Percentiles rank a stretch among this genome's conserved stretches.
These are phyloP conservation scores for Microbotryum violaceum DNA, from an alignment of 1,284 basidiomycete species.

Conservation along the genomic window DNA sequence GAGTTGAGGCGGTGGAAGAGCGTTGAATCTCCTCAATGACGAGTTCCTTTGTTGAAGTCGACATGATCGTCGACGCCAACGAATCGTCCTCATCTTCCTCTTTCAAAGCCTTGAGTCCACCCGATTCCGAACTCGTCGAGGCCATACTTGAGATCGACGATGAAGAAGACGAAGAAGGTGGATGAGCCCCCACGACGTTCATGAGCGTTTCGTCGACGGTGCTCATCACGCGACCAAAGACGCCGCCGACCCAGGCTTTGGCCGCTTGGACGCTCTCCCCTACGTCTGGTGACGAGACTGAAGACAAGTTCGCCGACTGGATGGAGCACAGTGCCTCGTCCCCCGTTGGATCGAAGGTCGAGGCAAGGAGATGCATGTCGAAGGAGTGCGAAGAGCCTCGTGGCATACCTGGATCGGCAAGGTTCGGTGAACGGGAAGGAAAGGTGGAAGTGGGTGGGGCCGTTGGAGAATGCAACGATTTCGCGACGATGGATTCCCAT, in stretches of 20 bases:
- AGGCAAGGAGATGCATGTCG: slow-evolving; percentile 23
- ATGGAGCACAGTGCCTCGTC: background rate
- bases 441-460: slow-evolving; percentile 9
- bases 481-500: slow-evolving; percentile 33
- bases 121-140: background rate
- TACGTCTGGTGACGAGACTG: background rate
- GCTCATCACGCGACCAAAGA: slow-evolving; percentile 22
- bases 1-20: background rate
- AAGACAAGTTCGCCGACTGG: no score
- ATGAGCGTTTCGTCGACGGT: slow-evolving; percentile 2
- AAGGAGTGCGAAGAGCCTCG: slow-evolving; percentile 13
- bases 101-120: background rate
- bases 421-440: slow-evolving; percentile 1
- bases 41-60: slow-evolving; percentile 1
- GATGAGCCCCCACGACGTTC: no score
- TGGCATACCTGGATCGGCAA: slow-evolving; percentile 10
- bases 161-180: no score
- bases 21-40: background rate
- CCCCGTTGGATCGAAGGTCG: slow-evolving; percentile 15
- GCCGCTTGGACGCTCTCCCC: slow-evolving; percentile 26
- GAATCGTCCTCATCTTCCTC: slow-evolving; percentile 3
- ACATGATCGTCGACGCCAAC: slow-evolving; percentile 13
- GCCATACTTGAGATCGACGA: slow-evolving; percentile 7
- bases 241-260: slow-evolving; percentile 23
- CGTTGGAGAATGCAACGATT: slow-evolving; percentile 9